Evolutionary conservation across 768 basidiomycete species (phyloP).

Genomic region (Collybia sordida): DNA sequence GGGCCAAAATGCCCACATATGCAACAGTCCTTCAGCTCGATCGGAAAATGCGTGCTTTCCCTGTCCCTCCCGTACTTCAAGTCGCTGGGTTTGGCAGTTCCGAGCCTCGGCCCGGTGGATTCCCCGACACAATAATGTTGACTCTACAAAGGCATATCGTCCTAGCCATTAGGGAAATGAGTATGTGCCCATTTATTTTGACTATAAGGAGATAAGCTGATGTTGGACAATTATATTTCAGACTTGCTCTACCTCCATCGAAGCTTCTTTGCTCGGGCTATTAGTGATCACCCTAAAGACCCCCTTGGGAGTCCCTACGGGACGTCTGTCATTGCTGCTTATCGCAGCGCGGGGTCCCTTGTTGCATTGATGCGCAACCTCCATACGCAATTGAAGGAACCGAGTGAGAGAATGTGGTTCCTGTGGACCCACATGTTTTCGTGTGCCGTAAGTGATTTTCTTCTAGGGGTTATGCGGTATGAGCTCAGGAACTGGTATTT

Average conservation of each 20-base stretch:
- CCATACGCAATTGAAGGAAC: conserved; percentile 61
- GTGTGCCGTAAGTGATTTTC: conserved; percentile 49
- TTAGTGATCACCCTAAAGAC: conserved; percentile 73
- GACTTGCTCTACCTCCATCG: conserved; percentile 72
- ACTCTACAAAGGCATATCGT: conserved; percentile 68
- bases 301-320: conserved; percentile 73
- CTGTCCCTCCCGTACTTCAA: conserved; percentile 64
- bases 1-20: conserved; percentile 67
- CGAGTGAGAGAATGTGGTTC: conserved; percentile 66
- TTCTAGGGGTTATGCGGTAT: conserved; percentile 5
- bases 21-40: conserved; percentile 67
- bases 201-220: background rate
- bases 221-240: conserved; percentile 20
- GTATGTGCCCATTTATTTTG: conserved; percentile 34
- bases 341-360: conserved; percentile 69
- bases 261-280: conserved; percentile 72
- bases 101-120: conserved; percentile 42
- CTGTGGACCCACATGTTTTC: conserved; percentile 65
- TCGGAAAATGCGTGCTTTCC: conserved; percentile 65
- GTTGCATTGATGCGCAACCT: conserved; percentile 71
- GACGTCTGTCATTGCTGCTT: conserved; percentile 72
- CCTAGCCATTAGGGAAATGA: conserved; percentile 67
- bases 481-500: conserved; percentile 1
- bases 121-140: conserved; percentile 50
- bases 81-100: conserved; percentile 66